Base-by-base conservation (phyloP, 805 yeast genomes). In the Candida namnaoensis region DNA sequence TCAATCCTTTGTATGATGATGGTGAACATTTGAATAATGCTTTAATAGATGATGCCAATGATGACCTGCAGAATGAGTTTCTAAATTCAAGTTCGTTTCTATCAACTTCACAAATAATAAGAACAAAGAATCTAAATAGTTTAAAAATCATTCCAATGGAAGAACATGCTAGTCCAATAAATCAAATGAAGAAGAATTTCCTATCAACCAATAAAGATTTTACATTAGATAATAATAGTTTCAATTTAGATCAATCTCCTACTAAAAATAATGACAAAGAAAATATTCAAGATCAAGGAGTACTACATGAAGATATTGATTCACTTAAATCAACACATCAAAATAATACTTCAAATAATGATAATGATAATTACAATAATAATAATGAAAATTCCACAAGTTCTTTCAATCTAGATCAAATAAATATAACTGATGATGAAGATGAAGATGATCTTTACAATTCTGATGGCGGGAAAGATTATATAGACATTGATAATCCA, bases 401-500 rank as follows among this genome's bases (percentile, higher is more conserved):
- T 11, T 30, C 33, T 8, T 8, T 12, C 13, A 30, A 14, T 14
- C 26, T 27, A 25, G 32, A 28, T 28, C 23, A 34, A 14, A 12
- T 12, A 11, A 35, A 42, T 38, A 15, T 46, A 39, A 32, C 38
- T 14, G 45, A 38, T 23, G 27, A 28, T 11, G 40, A 35, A 13
- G 42, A 39, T 32, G 56, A 47, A 23, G 60, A 53, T 7, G 43
- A 44, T 6, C 54, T 44, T 8, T 48, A 47, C 13, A 14, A 32
- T 14, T 30, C 19, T 30, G n/a, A 25, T 28, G 4, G 15, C 25
- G 35, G 39, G 28, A 39, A 40, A 35, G 40, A 37, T 35, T 43
- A 40, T 37, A 45, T 54, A 25, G 58, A 54, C 27, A 54, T 56
- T 30, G 60, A 56, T 39, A 47, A 52, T 44, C 64, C 44, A 40